Evolutionary conservation across 2,329 filamentous ascomycete genomes (phyloP).

Genomic region (Niveomyces coronatus): DNA sequence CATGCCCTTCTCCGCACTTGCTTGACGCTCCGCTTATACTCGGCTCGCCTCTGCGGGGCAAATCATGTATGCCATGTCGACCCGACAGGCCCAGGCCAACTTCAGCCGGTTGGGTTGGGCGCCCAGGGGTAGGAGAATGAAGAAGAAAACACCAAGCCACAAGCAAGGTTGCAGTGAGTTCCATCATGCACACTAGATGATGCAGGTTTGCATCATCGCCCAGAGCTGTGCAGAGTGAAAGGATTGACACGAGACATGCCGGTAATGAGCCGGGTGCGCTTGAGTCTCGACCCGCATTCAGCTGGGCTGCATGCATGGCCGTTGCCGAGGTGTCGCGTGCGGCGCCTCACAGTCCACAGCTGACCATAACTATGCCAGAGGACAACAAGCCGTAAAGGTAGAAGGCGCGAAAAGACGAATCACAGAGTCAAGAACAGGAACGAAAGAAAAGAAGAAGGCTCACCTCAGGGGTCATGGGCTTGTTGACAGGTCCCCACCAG

Average conservation of each 20-base stretch:
- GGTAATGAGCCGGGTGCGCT: too few species aligned
- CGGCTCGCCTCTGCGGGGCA: conserved; percentile 9
- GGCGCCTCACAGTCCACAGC: not conserved
- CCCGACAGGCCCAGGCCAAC: too few species aligned
- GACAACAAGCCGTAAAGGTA: too few species aligned
- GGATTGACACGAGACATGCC: too few species aligned
- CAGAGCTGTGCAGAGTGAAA: not conserved
- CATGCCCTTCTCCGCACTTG: too few species aligned
- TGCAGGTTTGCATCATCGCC: conserved; percentile 10
- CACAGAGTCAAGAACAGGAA: conserved; percentile 6
- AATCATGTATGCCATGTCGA: too few species aligned
- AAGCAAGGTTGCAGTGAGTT: not conserved
- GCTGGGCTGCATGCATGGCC: conserved; percentile 2
- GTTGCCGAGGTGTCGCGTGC: conserved; percentile 3
- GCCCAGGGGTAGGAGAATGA: not conserved
- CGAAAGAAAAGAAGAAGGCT: conserved; percentile 19
- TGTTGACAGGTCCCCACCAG: conserved; percentile 99
- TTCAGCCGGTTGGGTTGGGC: too few species aligned
- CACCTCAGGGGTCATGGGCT: conserved; percentile 96
- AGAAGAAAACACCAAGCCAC: not conserved
- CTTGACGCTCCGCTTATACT: conserved; percentile 10
- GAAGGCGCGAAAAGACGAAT: conserved; percentile 9
- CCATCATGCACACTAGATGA: conserved; percentile 5
- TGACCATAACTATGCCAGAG: too few species aligned
- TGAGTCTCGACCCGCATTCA: too few species aligned